A percentile compares a stretch with the other conserved stretches of the same genome.
These are phyloP conservation scores for Taphrina communis DNA, from an alignment of 1,139 yeast genomes.

Conservation along the genomic window DNA sequence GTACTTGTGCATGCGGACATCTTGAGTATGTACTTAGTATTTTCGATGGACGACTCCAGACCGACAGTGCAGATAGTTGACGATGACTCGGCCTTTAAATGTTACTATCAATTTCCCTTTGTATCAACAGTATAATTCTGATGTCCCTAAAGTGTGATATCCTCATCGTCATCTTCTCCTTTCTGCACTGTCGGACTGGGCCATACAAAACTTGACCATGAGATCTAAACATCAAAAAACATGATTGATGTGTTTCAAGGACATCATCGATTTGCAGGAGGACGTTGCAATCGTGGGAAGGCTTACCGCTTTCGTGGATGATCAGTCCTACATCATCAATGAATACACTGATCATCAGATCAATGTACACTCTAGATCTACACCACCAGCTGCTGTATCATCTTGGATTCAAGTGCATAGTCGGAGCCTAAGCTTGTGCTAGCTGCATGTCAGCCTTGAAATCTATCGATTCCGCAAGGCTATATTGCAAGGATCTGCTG, in stretches of 20 bases:
- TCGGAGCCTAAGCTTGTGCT: too few relatives aligned
- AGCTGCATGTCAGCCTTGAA: conserved; percentile 12
- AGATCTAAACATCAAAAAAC: neutral
- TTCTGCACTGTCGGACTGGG: neutral
- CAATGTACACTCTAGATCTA: neutral
- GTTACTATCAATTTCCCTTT: conserved; percentile 36
- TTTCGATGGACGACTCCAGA: neutral
- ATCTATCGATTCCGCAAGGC: conserved; percentile 43
- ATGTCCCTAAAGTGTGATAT: conserved; percentile 37
- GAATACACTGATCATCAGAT: conserved; percentile 1
- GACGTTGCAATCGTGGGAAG: conserved; percentile 7
- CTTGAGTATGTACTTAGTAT: neutral
- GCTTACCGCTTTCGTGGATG: conserved; percentile 1
- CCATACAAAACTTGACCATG: neutral
- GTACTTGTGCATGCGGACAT: neutral
- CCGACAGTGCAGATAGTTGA: neutral
- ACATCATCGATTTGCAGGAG: neutral
- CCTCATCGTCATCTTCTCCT: conserved; percentile 22
- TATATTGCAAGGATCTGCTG: conserved; percentile 45
- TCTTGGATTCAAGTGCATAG: too few relatives aligned
- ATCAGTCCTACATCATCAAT: neutral
- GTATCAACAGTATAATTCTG: conserved; percentile 28
- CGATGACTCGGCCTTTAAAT: conserved; percentile 28
- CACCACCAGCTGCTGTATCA: too few relatives aligned
- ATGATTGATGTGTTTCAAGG: neutral